Evolutionary conservation across 1,284 basidiomycete species (phyloP), one percentile per base, ranked within the genome.

Genomic region (Albatrellus sp.): DNA sequence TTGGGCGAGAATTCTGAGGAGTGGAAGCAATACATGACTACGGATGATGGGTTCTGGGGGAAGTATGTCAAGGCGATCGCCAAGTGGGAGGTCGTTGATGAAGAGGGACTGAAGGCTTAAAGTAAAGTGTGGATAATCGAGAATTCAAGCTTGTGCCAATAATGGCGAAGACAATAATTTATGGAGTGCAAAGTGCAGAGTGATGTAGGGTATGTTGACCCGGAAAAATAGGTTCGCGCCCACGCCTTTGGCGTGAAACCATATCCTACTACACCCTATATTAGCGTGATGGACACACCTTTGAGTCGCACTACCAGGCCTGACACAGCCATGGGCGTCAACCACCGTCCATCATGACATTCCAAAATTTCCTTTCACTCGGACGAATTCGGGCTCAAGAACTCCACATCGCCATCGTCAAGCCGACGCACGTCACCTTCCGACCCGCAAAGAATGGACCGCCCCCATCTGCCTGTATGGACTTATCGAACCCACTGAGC

Each of bases 1-100:
- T 50, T 57, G 32, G 65, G 62, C 0, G 57, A 61, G 41, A 62
- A 65, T 2, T 63, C 59, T 33, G 42, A 55, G 42, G 59, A 66
- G 46, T 71, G 69, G 69, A 54, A 54, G 48, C 57, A 58, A n/a
- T 42, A 70, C 2, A 31, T 40, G 29, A 47, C 35, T 2, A 65
- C 61, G 61, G 52, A 66, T 50, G 59, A 54, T 12, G 69, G 67
- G 0, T 52, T 63, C 13, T 71, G 69, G 67, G 59, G 37, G 9
- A 53, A 45, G 38, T 54, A 65, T 4, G 37, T 63, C 33, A 57
- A 57, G 14, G 52, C 52, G 20, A 59, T 68, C 41, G 56, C 7
- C 5, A 30, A 44, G 16, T 44, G 43, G 43, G 28, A 37, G 12
- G 16, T 20, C n/a, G 43, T 44, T 13, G 35, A 44, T n/a, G 17